Conservation (phyloP, 495 filamentous ascomycete species). For the Geoglossum glabrum region DNA sequence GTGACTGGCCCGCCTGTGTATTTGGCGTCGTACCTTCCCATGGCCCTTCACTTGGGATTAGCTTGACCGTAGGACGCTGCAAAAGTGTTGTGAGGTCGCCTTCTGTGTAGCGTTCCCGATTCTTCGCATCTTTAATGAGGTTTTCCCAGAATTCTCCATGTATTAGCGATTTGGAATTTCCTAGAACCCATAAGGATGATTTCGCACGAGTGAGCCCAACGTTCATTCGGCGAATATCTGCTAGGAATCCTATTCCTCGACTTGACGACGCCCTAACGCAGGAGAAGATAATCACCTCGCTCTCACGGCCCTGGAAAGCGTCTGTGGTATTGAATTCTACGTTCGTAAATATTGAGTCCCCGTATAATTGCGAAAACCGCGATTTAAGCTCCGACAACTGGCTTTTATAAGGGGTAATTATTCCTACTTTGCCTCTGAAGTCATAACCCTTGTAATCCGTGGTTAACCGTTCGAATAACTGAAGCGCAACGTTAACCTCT, state of each 20-base stretch:
- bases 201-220: constrained; percentile 93
- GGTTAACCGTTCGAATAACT: constrained; percentile 57
- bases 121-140: constrained; percentile 60
- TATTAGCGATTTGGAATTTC: constrained; percentile 64
- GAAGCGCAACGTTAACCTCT: constrained; percentile 67
- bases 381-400: constrained; percentile 64
- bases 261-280: constrained; percentile 78
- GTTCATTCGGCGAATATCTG: constrained; percentile 98
- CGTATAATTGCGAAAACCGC: constrained; percentile 49
- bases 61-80: not conserved
- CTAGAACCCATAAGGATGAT: constrained; percentile 85
- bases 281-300: constrained; percentile 96
- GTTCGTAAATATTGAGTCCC: constrained; percentile 47
- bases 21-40: not conserved
- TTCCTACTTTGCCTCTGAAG: constrained; percentile 68
- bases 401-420: constrained; percentile 93
- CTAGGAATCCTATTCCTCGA: constrained; percentile 92
- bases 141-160: constrained; percentile 81
- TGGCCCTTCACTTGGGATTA: not conserved
- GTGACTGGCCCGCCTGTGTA: not conserved
- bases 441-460: constrained; percentile 48
- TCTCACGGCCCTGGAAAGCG: constrained; percentile 91
- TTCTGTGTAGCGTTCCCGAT: constrained; percentile 52
- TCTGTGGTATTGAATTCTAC: constrained; percentile 98
- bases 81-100: constrained; percentile 32